Evolutionary conservation across 257 asterid genomes (phyloP).

Genomic region (Lycium barbarum): DNA sequence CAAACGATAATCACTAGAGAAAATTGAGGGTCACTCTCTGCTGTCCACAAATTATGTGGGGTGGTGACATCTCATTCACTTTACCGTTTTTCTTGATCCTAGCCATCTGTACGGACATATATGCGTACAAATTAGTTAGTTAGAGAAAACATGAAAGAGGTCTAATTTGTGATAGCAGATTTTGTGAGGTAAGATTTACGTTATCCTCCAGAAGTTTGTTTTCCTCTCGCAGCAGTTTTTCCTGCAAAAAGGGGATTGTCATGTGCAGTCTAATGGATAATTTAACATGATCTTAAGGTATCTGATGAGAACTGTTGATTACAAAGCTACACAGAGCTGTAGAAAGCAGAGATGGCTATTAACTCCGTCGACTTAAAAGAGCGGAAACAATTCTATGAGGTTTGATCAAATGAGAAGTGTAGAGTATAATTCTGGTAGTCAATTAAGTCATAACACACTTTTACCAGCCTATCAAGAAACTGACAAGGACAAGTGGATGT

Average conservation of each 20-base stretch:
- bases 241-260: background rate
- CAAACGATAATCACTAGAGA: background rate
- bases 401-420: background rate
- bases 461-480: background rate
- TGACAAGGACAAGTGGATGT: background rate
- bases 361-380: background rate
- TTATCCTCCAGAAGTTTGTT: background rate
- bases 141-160: background rate
- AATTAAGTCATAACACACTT: too few species aligned
- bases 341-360: background rate
- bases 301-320: background rate
- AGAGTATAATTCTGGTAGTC: too few species aligned
- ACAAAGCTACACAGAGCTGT: background rate
- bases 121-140: background rate
- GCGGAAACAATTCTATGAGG: background rate
- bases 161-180: background rate
- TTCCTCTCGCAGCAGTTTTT: background rate
- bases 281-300: background rate
- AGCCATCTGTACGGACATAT: background rate
- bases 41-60: too few species aligned
- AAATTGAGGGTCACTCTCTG: background rate
- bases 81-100: background rate
- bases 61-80: background rate
- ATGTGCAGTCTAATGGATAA: background rate
- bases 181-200: background rate